Percentiles rank a stretch among this genome's conserved stretches.
These are phyloP conservation scores for Umbelopsis isabellina DNA, from an alignment of 192 early-diverging fungal species.

Conservation along the genomic window DNA sequence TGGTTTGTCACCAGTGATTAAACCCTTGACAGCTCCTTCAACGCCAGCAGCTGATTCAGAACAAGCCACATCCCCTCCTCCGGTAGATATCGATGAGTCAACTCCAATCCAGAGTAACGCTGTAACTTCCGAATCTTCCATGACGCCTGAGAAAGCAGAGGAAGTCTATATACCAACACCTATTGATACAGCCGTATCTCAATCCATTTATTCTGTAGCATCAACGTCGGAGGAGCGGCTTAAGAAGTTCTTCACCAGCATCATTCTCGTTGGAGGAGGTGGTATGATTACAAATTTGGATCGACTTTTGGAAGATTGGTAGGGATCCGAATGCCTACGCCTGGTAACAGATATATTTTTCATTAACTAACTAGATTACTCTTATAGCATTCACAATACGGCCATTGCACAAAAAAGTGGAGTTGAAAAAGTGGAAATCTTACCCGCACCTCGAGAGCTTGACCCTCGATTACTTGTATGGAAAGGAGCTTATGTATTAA, in stretches of 20 bases:
- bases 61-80: background rate
- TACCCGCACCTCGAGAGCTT: constrained; percentile 81
- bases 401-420: constrained; percentile 40
- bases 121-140: background rate
- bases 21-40: constrained; percentile 1
- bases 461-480: constrained; percentile 83
- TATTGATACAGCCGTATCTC: constrained; percentile 71
- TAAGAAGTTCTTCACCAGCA: constrained; percentile 72
- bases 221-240: constrained; percentile 65
- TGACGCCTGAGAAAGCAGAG: background rate
- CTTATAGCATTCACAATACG: constrained; percentile 31
- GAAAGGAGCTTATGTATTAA: constrained; percentile 85
- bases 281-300: constrained; percentile 71
- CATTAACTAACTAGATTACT: constrained; percentile 38
- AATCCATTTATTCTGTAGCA: constrained; percentile 65
- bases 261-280: constrained; percentile 88
- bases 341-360: too few relatives aligned
- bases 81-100: background rate
- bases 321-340: background rate
- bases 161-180: constrained; percentile 35
- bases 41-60: constrained; percentile 8
- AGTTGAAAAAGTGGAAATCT: constrained; percentile 64
- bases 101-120: constrained; percentile 7
- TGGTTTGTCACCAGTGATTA: background rate
- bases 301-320: constrained; percentile 65